Base-by-base conservation (phyloP, 2,329 filamentous ascomycete species). In the Whalleya microplaca region DNA sequence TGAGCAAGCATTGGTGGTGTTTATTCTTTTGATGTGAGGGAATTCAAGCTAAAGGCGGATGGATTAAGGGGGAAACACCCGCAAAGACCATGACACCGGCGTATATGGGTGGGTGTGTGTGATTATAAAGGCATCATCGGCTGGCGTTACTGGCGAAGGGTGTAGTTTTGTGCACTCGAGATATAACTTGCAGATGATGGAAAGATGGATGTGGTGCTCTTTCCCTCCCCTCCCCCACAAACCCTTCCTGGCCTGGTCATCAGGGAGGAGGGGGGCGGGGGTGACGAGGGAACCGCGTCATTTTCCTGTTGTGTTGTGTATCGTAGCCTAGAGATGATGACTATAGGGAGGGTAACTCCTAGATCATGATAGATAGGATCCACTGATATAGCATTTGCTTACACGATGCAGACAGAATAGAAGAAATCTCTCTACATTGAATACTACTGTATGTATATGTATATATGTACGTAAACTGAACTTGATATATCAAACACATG, bases 1-100 rank as follows among this genome's bases (percentile, higher is more conserved):
- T 55, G 64, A 58, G 60, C 64, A 64, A 66, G 66, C 66, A 67
- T 69, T 66, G 59, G 61, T 64, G 65, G 65, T 65, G 64, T 67
- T 67, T 55, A 63, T 66, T 59, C 64, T 66, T 68, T 58, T 49
- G 57, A 58, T 55, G n/a, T n/a, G 52, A 59, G 55, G 55, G 58
- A 46, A 49, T n/a, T n/a, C n/a, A 32, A 45, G 40, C 27, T 56
- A 52, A 56, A 48, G n/a, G 60, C 56, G 59, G 62, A 64, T 61
- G 65, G 63, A 66, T 67, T 66, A 57, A 66, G 62, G 66, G n/a
- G n/a, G n/a, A n/a, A n/a, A 55, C 58, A 64, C 45, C 56, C 47
- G 53, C 45, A 59, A 61, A 60, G 51, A 54, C 64, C 63, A 67
- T 51, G 57, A 65, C 60, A 61, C 56, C 55, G 67, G 67, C 67